Evolutionary conservation across 164 flowering plant species (phyloP), one percentile per base, ranked within the genome.

Genomic region (Vitis riparia): DNA sequence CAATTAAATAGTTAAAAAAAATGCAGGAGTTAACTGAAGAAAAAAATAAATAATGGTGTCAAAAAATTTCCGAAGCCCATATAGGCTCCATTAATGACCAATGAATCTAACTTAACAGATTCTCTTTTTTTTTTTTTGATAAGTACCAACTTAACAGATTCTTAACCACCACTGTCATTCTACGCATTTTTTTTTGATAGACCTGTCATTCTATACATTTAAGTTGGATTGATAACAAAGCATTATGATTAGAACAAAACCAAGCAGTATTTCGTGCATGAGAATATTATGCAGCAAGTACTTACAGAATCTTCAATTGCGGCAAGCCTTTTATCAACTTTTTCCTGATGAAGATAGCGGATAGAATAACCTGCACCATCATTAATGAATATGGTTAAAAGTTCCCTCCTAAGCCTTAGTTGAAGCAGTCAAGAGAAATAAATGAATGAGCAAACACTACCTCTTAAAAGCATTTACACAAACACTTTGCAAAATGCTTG

Each of bases 271-370:
- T 67, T n/a, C 5, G 23, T 49, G 64, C 60, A 49, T 23, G 47
- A 53, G 52, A 30, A 63, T 32, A 32, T 32, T 32, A 32, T 32
- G 44, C 44, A 32, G 44, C 44, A 6, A 32, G 67, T 27, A 78
- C 96, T 88, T 76, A 95, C 99, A 72, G 93, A 87, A 61, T 81
- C 75, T 71, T 93, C 99, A 75, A 95, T 95, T 27, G 94, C 81
- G 62, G 88, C 89, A 64, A 95, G 98, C 83, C 86, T 85, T 66
- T 78, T 74, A 63, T 89, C 94, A 61, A 95, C 92, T 76, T 76
- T 89, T 48, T 86, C 51, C 53, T 95, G 83, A 82, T 91, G 97
- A 59, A 71, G 64, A 67, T 85, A 86, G 16, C 98, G 87, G 59
- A 95, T 44, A 27, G 92, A 76, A 81, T 95, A 95, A 60, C 99